Evolutionary conservation across 257 asterid species (phyloP), one percentile per base, ranked within the genome.

Genomic region (Salvia rosmarinus): DNA sequence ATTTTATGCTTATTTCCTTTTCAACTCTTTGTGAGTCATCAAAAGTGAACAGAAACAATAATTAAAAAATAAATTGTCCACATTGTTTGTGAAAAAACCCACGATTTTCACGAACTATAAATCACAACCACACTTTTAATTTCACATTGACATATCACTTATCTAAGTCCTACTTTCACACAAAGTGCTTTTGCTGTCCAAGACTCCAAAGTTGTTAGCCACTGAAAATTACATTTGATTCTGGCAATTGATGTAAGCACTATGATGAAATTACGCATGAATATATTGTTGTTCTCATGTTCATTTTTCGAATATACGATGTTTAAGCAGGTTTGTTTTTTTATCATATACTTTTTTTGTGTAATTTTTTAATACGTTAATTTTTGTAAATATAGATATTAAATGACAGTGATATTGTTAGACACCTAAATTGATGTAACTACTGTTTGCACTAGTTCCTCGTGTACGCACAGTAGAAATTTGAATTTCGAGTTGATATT

Each of bases 81-180:
- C 67, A 40, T 56, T 44, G 11, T 4, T 59, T 19, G 9, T 6
- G 9, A 23, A 43, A 44, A 30, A 30, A n/a, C 28, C 28, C 72
- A 73, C 60, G 67, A 25, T 64, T 64, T 54, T 16, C 77, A 63
- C 65, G 25, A 3, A 6, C 35, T 40, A 72, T 50, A 51, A 14
- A 49, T 39, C 30, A 49, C 44, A 62, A 4, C 44, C 64, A 37
- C 34, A 46, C 13, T 9, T 8, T 32, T 40, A 20, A 25, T 70
- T 54, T 67, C 25, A 52, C 13, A 21, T 0, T 39, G 28, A 1
- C 51, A 46, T 59, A 46, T 46, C 39, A 46, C 46, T 44, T 44
- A 8, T 60, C 19, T 19, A 71, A 46, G 69, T 71, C 34, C 6
- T 25, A 39, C 6, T 34, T 51, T 20, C 58, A 51, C 58, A 10